Base-by-base conservation (phyloP, 805 yeast species). In the Kuraishia molischiana region DNA sequence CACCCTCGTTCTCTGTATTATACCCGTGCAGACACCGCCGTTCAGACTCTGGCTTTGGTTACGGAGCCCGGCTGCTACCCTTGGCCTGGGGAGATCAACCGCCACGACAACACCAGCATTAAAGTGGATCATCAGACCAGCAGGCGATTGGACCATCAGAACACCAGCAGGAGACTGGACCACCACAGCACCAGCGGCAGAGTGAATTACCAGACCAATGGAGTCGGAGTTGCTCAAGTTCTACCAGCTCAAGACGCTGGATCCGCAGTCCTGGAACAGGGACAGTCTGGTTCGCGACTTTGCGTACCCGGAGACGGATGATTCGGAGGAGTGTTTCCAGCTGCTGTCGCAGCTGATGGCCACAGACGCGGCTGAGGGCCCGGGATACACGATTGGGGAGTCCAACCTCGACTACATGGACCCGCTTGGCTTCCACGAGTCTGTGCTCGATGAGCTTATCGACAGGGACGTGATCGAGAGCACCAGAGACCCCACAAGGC, bases 351-450 rank as follows among this genome's bases (percentile, higher is more conserved):
- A 35, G 14, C 32, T 35, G 15, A 18, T 35, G 26, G 14, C 9
- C 33, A 17, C 21, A 18, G 21, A 17, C 11, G 13, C 21, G 15
- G n/a, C 19, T 6, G 21, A 15, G 13, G 21, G 21, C 13, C 8
- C 21, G 14, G 14, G 6, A 13, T 10, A 10, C 17, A 13, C 17
- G 34, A 31, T 15, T 20, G 19, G 17, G 4, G 35, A 32, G 4
- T 3, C 19, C 35, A 13, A 15, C 3, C 9, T 22, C 4, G 35
- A 32, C 24, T 20, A 20, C 4, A 19, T 32, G 4, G 86, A 79
- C 46, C 84, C 85, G 1, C 54, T 79, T 41, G 79, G 78, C 4
- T 67, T 68, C 21, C 63, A 66, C n/a, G 60, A 58, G 19, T 64
- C 72, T 3, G 59, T 77, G 6, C 48, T 67, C 34, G 58, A 65